A percentile compares a stretch with the other conserved stretches of the same genome.
phyloP scores from a whole-genome alignment of 1,139 yeast species.

The Candida labiduridarum region DNA sequence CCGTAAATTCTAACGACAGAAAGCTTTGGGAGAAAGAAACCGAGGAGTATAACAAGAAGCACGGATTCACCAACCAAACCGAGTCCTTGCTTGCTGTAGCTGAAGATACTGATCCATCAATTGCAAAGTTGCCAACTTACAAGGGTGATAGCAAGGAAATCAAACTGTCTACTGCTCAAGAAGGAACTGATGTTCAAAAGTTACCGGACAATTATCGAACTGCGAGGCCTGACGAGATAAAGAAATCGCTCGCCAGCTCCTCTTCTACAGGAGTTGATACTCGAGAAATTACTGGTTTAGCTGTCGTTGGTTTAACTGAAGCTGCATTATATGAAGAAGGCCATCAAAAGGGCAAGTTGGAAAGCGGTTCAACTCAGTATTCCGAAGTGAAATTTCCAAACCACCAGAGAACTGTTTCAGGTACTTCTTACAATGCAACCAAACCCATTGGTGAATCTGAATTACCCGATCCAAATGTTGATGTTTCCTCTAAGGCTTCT shows the following conservation, averaged over 20 bases:
- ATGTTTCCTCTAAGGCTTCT: not conserved
- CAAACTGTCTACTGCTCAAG: slow-evolving; percentile 8
- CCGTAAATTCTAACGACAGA: slow-evolving; percentile 9
- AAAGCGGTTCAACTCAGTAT: not conserved
- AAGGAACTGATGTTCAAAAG: slow-evolving; percentile 11
- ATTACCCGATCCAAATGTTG: slow-evolving; percentile 5
- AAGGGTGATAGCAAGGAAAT: slow-evolving; percentile 13
- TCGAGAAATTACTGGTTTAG: slow-evolving; percentile 10
- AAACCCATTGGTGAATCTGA: slow-evolving; percentile 11
- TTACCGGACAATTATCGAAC: slow-evolving; percentile 11
- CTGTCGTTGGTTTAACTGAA: slow-evolving; percentile 7
- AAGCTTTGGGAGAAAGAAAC: slow-evolving; percentile 26
- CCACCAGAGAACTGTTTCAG: slow-evolving; percentile 11
- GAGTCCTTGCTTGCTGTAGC: slow-evolving; percentile 33
- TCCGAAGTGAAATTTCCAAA: not conserved
- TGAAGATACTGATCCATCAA: slow-evolving; percentile 24
- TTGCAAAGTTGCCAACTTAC: slow-evolving; percentile 22
- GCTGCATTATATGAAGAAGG: slow-evolving; percentile 10
- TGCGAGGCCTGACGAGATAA: slow-evolving; percentile 12
- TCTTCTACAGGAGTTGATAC: not conserved
- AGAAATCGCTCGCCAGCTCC: slow-evolving; percentile 3
- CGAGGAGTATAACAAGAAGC: slow-evolving; percentile 30
- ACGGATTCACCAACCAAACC: slow-evolving; percentile 25
- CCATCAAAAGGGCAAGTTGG: slow-evolving; percentile 6
- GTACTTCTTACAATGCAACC: slow-evolving; percentile 14